Conservation (phyloP, 495 filamentous ascomycete species). For the Podospora appendiculata region DNA sequence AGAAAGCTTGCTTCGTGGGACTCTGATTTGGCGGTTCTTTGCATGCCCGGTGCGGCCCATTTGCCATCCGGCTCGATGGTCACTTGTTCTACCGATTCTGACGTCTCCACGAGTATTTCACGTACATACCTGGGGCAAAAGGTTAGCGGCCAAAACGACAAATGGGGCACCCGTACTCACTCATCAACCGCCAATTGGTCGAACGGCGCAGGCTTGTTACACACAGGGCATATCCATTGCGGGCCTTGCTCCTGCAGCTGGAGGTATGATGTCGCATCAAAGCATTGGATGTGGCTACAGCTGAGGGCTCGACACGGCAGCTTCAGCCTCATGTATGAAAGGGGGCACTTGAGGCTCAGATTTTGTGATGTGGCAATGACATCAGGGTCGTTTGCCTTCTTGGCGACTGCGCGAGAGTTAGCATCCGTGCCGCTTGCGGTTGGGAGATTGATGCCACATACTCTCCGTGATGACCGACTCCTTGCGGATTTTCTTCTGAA, state of each 20-base stretch:
- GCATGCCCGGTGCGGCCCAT: slow-evolving; percentile 52
- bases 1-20: slow-evolving; percentile 20
- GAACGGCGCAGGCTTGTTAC: slow-evolving; percentile 74
- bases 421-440: not conserved
- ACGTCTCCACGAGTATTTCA: slow-evolving; percentile 69
- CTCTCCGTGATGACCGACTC: slow-evolving; percentile 77
- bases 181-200: slow-evolving; percentile 80
- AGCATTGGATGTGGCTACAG: slow-evolving; percentile 90
- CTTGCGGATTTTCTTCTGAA: slow-evolving; percentile 71
- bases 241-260: slow-evolving; percentile 93
- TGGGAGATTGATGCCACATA: slow-evolving; percentile 34
- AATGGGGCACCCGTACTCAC: slow-evolving; percentile 37
- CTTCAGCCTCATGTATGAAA: slow-evolving; percentile 75
- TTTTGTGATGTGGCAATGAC: slow-evolving; percentile 79
- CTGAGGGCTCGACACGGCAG: slow-evolving; percentile 69
- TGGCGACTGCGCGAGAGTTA: slow-evolving; percentile 52
- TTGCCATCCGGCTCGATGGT: slow-evolving; percentile 79
- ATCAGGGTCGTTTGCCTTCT: slow-evolving; percentile 76
- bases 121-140: slow-evolving; percentile 67
- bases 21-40: slow-evolving; percentile 13
- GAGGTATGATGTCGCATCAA: slow-evolving; percentile 89
- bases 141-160: slow-evolving; percentile 3
- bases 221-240: slow-evolving; percentile 90
- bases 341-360: slow-evolving; percentile 85
- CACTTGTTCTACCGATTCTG: slow-evolving; percentile 67